Conservation (phyloP, 2,329 filamentous ascomycete genomes). For the Sporothrix pallida region DNA sequence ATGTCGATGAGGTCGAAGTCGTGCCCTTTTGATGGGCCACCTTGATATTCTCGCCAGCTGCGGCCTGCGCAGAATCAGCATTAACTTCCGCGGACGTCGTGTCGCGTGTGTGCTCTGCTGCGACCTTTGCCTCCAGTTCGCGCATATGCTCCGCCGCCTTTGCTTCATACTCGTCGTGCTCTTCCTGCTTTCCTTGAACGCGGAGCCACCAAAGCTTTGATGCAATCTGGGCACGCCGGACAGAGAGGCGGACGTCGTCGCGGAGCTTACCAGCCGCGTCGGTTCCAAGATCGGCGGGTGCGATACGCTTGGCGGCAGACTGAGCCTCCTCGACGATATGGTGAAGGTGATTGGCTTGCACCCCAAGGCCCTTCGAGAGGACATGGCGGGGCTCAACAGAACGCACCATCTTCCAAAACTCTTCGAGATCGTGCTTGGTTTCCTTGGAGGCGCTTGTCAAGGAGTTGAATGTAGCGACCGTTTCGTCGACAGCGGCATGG, state of each 20-base stretch:
- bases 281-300: background rate
- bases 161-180: constrained; percentile 34
- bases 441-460: background rate
- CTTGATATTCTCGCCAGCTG: background rate
- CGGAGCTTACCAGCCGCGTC: background rate
- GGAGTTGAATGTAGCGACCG: too few species aligned
- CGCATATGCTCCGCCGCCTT: constrained; percentile 34
- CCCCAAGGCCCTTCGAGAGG: too few species aligned
- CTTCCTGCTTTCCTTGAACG: constrained; percentile 33
- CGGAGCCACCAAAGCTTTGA: constrained; percentile 39
- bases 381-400: too few species aligned
- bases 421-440: too few species aligned
- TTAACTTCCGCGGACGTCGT: background rate
- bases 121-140: constrained; percentile 21
- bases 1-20: too few species aligned
- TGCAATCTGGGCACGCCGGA: constrained; percentile 36
- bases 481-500: background rate
- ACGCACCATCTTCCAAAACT: too few species aligned
- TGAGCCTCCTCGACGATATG: background rate
- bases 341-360: too few species aligned
- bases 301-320: background rate
- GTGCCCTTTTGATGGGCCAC: background rate
- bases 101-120: background rate
- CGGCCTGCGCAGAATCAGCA: background rate
- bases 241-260: constrained; percentile 12